Evolutionary conservation across 1,284 basidiomycete species (phyloP).

Genomic region (Apiotrichum porosum): DNA sequence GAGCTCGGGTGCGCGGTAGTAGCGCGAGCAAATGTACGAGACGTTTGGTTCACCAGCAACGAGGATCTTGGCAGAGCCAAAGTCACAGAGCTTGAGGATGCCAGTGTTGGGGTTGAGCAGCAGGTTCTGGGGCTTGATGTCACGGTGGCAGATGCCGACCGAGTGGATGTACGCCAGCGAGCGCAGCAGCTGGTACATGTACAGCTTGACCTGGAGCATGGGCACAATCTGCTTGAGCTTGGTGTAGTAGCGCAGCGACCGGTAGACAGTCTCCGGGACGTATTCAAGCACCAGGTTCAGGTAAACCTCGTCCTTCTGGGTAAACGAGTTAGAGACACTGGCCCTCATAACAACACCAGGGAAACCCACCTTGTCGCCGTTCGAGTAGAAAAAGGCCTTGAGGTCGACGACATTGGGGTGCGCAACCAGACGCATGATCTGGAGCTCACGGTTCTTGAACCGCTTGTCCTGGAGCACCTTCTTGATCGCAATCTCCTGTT

Average conservation of each 20-base stretch:
- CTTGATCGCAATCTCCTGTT: constrained; percentile 95
- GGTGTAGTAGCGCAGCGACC: constrained; percentile 95
- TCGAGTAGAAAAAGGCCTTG: constrained; percentile 98
- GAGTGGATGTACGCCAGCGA: constrained; percentile 21
- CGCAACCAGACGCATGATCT: constrained; percentile 97
- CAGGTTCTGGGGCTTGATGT: constrained; percentile 99
- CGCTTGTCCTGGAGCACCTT: constrained; percentile 99
- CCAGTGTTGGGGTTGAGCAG: constrained; percentile 95
- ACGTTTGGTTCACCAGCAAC: constrained; percentile 98
- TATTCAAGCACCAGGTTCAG: constrained; percentile 99
- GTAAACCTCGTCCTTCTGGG: constrained; percentile 87
- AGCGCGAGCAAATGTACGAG: constrained; percentile 98
- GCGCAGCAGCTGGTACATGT: constrained; percentile 72
- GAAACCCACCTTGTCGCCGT: constrained; percentile 87
- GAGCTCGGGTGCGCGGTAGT: constrained; percentile 98
- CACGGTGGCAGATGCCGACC: constrained; percentile 79
- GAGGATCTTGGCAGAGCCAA: constrained; percentile 97
- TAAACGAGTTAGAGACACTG: background rate
- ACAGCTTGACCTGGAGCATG: constrained; percentile 90
- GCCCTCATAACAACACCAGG: background rate
- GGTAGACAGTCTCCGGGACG: constrained; percentile 98
- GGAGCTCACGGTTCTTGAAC: constrained; percentile 99
- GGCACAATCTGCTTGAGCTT: constrained; percentile 99
- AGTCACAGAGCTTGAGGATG: constrained; percentile 96
- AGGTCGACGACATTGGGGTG: constrained; percentile 99